Evolutionary conservation across 177 flowering plant species (phyloP), one percentile per base, ranked within the genome.

Genomic region (Tripterygium wilfordii): DNA sequence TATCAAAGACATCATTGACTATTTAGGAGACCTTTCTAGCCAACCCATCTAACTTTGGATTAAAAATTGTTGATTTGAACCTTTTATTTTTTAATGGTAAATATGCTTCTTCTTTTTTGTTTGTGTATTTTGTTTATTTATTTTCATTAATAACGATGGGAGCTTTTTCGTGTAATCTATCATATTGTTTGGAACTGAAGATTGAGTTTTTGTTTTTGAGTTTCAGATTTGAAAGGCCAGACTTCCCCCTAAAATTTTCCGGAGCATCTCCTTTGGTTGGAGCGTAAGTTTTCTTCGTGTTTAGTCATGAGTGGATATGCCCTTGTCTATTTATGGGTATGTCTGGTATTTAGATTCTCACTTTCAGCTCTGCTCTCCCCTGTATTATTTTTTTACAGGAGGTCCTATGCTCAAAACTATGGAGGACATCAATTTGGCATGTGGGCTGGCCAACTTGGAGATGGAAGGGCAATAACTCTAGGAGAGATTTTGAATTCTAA

Each of bases 361-460:
- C n/a, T n/a, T n/a, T n/a, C n/a, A n/a, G n/a, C n/a, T n/a, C n/a
- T n/a, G n/a, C n/a, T n/a, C n/a, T n/a, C n/a, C n/a, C 12, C 33
- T 30, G 12, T 12, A 12, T 30, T 30, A 30, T 30, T 30, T 30
- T 30, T 12, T 30, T 12, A 17, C 72, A 88, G 98, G 53, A 40
- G 78, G 59, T 76, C 99, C 4, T 94, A 94, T 71, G 96, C 99
- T 53, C 99, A 94, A 49, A 85, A 95, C 70, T 94, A 94, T 69
- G 99, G 99, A 41, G 99, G 99, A 31, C 99, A 94, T 70, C 99
- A 94, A 52, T 94, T 94, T 72, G 99, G 99, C 31, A 79, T 67
- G 72, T 94, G 97, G 97, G 99, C 99, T 65, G 99, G 96, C 33
- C 99, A 94, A 71, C 66, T 94, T 52, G 99, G 97, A 60, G 99